phyloP scores from a whole-genome alignment of 2,329 filamentous ascomycete species.

The Calonectria pseudoreteaudii region DNA sequence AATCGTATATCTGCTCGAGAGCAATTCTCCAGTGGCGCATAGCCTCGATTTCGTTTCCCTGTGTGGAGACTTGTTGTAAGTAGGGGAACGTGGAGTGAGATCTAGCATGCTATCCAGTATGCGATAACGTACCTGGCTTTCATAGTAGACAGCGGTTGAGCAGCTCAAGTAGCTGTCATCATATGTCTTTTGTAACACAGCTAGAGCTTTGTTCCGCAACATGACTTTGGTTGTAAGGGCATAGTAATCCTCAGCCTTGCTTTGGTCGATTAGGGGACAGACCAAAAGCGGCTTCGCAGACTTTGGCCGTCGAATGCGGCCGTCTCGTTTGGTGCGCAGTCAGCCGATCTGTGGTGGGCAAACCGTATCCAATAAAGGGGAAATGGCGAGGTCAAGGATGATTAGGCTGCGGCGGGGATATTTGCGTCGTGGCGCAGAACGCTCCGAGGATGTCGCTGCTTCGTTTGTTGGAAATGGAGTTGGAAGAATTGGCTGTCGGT shows the following conservation, averaged over 20 bases:
- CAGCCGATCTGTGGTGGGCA: background rate
- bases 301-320: slow-evolving; percentile 1
- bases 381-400: background rate
- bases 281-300: slow-evolving; percentile 5
- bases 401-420: background rate
- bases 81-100: background rate
- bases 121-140: slow-evolving; percentile 76
- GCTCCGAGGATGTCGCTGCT: slow-evolving; percentile 12
- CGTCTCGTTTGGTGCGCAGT: slow-evolving; percentile 14
- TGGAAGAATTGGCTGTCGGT: slow-evolving; percentile 34
- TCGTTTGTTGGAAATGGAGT: slow-evolving; percentile 22
- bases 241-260: slow-evolving; percentile 44
- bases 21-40: slow-evolving; percentile 90
- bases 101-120: background rate
- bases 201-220: slow-evolving; percentile 68
- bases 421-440: slow-evolving; percentile 6
- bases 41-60: slow-evolving; percentile 94
- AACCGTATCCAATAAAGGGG: slow-evolving; percentile 1
- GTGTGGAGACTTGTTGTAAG: slow-evolving; percentile 52
- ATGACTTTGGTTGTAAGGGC: slow-evolving; percentile 52
- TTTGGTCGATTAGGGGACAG: slow-evolving; percentile 18
- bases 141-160: slow-evolving; percentile 96
- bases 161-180: slow-evolving; percentile 96
- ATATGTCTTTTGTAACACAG: slow-evolving; percentile 94
- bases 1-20: slow-evolving; percentile 88